These are phyloP conservation scores for Boletus rufocinnamomeus DNA, from an alignment of 768 basidiomycete genomes.

Conservation along the genomic window DNA sequence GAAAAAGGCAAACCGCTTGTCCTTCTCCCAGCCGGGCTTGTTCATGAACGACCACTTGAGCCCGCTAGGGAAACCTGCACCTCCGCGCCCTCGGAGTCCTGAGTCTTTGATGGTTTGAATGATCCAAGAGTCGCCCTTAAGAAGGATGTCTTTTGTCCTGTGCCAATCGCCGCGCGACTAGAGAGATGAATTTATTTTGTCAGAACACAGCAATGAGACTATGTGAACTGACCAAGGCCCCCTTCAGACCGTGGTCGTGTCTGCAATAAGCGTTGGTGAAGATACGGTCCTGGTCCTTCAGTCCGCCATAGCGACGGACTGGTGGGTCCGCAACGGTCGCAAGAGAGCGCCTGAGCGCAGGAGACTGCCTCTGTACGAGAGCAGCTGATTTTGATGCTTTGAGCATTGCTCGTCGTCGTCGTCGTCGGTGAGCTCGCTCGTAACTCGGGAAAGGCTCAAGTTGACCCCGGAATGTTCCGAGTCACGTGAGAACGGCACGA, in stretches of 20 bases:
- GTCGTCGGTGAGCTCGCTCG: constrained; percentile 10
- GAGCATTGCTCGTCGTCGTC: constrained; percentile 29
- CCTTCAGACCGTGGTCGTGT: constrained; percentile 92
- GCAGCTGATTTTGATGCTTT: constrained; percentile 29
- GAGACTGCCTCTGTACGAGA: constrained; percentile 22
- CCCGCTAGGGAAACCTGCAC: constrained; percentile 95
- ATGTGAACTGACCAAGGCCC: constrained; percentile 63
- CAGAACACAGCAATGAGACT: too few species aligned
- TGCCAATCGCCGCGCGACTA: constrained; percentile 98
- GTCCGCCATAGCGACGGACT: constrained; percentile 86
- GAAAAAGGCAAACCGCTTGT: constrained; percentile 59
- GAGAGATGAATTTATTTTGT: constrained; percentile 3
- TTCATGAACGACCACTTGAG: constrained; percentile 99
- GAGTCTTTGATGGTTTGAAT: constrained; percentile 96
- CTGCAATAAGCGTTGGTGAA: constrained; percentile 89
- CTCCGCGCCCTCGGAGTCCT: constrained; percentile 92
- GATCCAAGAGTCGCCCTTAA: constrained; percentile 97
- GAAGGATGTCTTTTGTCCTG: constrained; percentile 91
- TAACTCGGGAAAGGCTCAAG: background rate
- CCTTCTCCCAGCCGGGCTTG: constrained; percentile 98
- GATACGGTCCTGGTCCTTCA: constrained; percentile 93
- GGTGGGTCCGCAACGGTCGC: constrained; percentile 86
- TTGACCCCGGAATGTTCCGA: constrained; percentile 23
- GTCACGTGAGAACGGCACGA: constrained; percentile 10
- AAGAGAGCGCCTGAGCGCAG: constrained; percentile 36